phyloP scores from a whole-genome alignment of 495 filamentous ascomycete species.

The Penicillium nucicola region DNA sequence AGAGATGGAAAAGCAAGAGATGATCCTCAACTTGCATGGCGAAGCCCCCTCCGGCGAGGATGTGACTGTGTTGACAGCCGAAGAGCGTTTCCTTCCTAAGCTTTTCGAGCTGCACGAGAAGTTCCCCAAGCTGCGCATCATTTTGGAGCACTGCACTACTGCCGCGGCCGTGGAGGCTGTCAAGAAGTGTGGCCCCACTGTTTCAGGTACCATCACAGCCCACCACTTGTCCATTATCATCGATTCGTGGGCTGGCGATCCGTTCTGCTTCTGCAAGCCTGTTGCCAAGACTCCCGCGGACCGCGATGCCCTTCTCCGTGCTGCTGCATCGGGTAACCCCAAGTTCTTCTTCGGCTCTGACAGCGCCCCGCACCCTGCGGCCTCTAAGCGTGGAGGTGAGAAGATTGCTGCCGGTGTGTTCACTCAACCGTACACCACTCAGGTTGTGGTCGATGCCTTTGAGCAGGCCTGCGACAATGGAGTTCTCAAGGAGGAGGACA shows the following conservation, averaged over 20 bases:
- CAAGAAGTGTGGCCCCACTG: conserved; percentile 67
- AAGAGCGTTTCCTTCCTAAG: conserved; percentile 76
- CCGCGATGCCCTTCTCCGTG: conserved; percentile 68
- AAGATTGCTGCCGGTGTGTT: conserved; percentile 82
- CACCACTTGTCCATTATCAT: conserved; percentile 79
- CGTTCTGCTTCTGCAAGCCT: conserved; percentile 86
- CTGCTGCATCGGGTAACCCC: conserved; percentile 60
- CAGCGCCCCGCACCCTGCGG: conserved; percentile 72
- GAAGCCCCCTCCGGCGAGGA: conserved; percentile 50
- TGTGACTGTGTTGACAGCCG: conserved; percentile 74
- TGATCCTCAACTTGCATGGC: conserved; percentile 65
- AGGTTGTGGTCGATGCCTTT: conserved; percentile 69
- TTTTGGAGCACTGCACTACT: conserved; percentile 77
- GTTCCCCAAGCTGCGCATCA: conserved; percentile 79
- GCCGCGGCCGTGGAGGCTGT: conserved; percentile 79
- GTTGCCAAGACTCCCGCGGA: conserved; percentile 73
- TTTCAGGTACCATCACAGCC: conserved; percentile 61
- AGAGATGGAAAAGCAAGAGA: conserved; percentile 67
- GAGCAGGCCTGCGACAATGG: conserved; percentile 65
- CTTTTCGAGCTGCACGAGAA: conserved; percentile 64
- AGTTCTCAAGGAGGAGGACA: conserved; percentile 59
- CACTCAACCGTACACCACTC: conserved; percentile 83
- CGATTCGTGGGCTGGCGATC: conserved; percentile 71
- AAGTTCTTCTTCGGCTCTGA: conserved; percentile 81
- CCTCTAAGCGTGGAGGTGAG: conserved; percentile 62